phyloP scores from a whole-genome alignment of 495 filamentous ascomycete species.

The Aspergillus biplanus region DNA sequence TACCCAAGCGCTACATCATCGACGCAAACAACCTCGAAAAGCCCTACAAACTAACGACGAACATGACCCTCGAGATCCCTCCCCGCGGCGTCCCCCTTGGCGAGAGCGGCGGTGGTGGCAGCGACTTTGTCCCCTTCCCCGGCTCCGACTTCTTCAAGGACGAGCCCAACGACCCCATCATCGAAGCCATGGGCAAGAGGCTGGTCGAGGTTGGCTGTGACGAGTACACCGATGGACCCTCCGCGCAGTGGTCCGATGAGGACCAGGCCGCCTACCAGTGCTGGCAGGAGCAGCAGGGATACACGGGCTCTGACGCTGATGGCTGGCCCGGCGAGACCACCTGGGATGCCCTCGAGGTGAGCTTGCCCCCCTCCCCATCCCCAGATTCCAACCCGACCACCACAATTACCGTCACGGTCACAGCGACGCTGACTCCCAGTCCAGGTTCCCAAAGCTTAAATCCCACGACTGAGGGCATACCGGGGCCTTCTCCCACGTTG shows the following conservation, averaged over 20 bases:
- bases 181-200: background rate
- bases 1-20: slow-evolving; percentile 8
- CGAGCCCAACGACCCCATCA: background rate
- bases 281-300: slow-evolving; percentile 1
- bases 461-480: background rate
- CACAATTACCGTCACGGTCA: background rate
- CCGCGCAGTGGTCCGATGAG: background rate
- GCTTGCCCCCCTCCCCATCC: background rate
- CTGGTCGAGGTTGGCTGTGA: background rate
- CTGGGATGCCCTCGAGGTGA: background rate
- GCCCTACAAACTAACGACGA: background rate
- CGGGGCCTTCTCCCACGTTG: background rate
- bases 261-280: background rate
- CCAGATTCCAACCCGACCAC: background rate
- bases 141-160: background rate
- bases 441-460: background rate
- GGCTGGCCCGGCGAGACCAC: background rate
- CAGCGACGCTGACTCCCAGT: background rate
- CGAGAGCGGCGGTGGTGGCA: slow-evolving; percentile 1
- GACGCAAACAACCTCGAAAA: background rate
- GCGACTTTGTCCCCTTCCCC: background rate
- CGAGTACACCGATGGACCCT: background rate
- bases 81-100: slow-evolving; percentile 7
- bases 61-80: slow-evolving; percentile 7
- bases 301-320: background rate